Percentiles rank a stretch among this genome's conserved stretches.
phyloP scores from a whole-genome alignment of 1,284 basidiomycete species.

The Cutaneotrichosporon sp. region DNA sequence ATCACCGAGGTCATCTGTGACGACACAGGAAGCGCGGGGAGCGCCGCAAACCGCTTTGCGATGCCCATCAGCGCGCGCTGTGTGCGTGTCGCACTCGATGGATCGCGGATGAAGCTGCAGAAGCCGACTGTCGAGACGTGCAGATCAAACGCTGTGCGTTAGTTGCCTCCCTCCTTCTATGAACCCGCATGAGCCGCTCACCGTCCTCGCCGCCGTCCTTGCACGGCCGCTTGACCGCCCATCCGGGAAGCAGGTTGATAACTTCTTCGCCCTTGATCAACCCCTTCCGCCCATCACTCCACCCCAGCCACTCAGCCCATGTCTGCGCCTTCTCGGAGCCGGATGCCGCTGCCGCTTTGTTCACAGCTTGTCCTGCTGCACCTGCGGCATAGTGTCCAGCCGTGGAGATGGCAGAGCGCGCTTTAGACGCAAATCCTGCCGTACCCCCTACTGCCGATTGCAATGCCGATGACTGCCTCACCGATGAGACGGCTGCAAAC shows the following conservation, averaged over 20 bases:
- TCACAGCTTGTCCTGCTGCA: not conserved
- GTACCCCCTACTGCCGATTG: conserved; percentile 8
- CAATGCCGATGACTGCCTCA: not conserved
- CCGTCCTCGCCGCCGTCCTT: conserved; percentile 16
- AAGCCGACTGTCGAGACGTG: conserved; percentile 10
- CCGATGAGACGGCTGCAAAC: not conserved
- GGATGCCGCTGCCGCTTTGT: not conserved
- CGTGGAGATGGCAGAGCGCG: conserved; percentile 8
- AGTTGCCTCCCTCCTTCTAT: not conserved
- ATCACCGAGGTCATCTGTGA: conserved; percentile 3
- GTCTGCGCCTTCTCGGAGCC: conserved; percentile 22
- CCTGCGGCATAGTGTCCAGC: conserved; percentile 7
- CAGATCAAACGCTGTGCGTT: conserved; percentile 13
- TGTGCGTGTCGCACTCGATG: conserved; percentile 62
- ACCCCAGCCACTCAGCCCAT: conserved; percentile 20
- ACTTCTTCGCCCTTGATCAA: conserved; percentile 20
- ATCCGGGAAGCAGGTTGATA: conserved; percentile 37
- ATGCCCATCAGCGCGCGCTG: conserved; percentile 69
- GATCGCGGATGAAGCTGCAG: conserved; percentile 59
- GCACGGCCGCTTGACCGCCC: conserved; percentile 32
- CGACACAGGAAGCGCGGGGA: conserved; percentile 8
- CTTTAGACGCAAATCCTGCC: conserved; percentile 11
- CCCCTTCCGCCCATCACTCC: conserved; percentile 3
- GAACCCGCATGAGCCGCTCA: not conserved
- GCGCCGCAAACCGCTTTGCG: conserved; percentile 57